Percentiles rank a stretch among this genome's conserved stretches.
phyloP scores from a whole-genome alignment of 352 stramenopile genomes.

The Thalassiosira sp. region DNA sequence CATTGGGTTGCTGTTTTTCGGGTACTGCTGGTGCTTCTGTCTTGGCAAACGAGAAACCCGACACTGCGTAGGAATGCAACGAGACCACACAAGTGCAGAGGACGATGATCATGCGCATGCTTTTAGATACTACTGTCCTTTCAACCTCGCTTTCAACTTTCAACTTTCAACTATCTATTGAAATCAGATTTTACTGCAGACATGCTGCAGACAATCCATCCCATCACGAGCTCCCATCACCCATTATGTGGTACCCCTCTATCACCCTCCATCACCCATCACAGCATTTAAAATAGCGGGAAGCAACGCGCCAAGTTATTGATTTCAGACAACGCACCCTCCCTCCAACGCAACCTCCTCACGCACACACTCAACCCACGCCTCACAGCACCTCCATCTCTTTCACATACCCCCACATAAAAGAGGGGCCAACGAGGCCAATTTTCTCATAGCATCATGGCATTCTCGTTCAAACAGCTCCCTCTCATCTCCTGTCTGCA shows the following conservation, averaged over 20 bases:
- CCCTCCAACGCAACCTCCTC: no score
- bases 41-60: background rate
- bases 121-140: no score
- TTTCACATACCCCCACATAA: background rate
- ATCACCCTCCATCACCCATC: no score
- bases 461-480: background rate
- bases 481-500: background rate
- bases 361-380: background rate
- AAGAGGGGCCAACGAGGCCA: background rate
- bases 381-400: background rate
- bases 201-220: no score
- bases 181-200: no score
- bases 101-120: background rate
- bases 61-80: background rate
- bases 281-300: no score
- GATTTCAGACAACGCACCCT: no score
- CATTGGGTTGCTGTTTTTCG: background rate
- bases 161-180: no score
- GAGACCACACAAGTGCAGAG: background rate
- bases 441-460: background rate
- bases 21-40: background rate
- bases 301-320: no score
- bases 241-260: no score
- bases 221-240: no score
- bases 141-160: no score